phyloP scores from a whole-genome alignment of 345 rosid species.

The Populus nigra region DNA sequence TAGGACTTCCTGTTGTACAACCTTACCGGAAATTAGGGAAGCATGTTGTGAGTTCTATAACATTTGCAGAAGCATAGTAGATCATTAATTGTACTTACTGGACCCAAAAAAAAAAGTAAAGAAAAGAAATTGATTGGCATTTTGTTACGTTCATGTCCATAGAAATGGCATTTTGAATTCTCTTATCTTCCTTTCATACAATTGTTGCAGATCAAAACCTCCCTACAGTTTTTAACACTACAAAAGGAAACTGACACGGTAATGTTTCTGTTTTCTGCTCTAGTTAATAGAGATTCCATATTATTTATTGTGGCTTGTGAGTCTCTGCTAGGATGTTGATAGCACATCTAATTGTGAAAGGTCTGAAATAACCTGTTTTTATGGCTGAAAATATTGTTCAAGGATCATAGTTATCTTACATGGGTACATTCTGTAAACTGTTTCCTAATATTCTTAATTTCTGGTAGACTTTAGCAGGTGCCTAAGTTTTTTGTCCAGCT shows the following conservation, averaged over 20 bases:
- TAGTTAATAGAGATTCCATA: not conserved
- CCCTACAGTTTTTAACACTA: slow-evolving; percentile 81
- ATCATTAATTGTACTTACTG: not conserved
- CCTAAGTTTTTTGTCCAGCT: not conserved
- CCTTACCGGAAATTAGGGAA: slow-evolving; percentile 80
- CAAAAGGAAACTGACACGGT: slow-evolving; percentile 91
- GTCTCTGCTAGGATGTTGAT: not conserved
- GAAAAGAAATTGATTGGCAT: not conserved
- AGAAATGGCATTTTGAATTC: slow-evolving; percentile 8
- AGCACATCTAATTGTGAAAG: not conserved
- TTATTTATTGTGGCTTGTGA: not conserved
- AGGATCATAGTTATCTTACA: not conserved
- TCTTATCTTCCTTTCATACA: slow-evolving; percentile 10
- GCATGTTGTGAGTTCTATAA: slow-evolving; percentile 54
- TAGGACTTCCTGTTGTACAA: slow-evolving; percentile 98
- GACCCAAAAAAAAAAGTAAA: not conserved
- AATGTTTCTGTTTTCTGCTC: slow-evolving; percentile 5
- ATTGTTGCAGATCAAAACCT: slow-evolving; percentile 78
- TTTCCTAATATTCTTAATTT: not conserved
- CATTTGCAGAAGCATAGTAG: slow-evolving; percentile 3
- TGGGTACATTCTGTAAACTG: not conserved
- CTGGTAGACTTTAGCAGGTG: not conserved
- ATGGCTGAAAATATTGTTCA: not conserved
- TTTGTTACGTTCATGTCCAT: slow-evolving; percentile 3
- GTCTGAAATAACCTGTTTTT: not conserved